Percentiles rank a stretch among this genome's conserved stretches.
phyloP scores from a whole-genome alignment of 768 basidiomycete genomes.

The Trametes punicea region DNA sequence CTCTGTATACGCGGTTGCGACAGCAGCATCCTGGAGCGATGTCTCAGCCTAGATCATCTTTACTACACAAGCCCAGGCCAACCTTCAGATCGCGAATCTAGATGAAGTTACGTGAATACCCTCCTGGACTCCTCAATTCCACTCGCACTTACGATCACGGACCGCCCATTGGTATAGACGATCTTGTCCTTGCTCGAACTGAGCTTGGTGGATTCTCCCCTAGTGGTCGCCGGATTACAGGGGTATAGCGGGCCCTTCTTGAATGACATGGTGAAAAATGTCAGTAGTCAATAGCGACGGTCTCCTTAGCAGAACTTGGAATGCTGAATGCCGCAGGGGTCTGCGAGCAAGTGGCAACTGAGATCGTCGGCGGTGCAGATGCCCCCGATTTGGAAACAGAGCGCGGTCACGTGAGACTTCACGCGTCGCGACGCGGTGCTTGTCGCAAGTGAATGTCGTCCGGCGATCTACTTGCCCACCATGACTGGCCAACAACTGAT shows the following conservation, averaged over 20 bases:
- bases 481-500: no score
- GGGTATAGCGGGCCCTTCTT: conserved; percentile 53
- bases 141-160: conserved; percentile 69
- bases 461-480: no score
- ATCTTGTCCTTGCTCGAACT: conserved; percentile 75
- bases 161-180: conserved; percentile 81
- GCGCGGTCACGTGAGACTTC: conserved; percentile 14
- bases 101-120: neutral
- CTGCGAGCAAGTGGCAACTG: neutral
- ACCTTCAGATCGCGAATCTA: conserved; percentile 87
- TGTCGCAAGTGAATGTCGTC: no score
- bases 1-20: conserved; percentile 66
- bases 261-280: conserved; percentile 44
- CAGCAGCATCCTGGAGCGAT: conserved; percentile 55
- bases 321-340: neutral
- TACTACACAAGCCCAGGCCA: conserved; percentile 21
- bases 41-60: conserved; percentile 3
- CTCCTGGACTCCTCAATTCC: neutral
- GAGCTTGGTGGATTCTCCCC: conserved; percentile 72
- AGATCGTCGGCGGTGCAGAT: conserved; percentile 13
- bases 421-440: conserved; percentile 12
- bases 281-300: neutral
- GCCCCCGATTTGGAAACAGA: conserved; percentile 17
- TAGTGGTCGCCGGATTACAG: conserved; percentile 64
- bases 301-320: neutral